phyloP scores from a whole-genome alignment of 2,329 filamentous ascomycete genomes.

The Boeremia lycopersici region DNA sequence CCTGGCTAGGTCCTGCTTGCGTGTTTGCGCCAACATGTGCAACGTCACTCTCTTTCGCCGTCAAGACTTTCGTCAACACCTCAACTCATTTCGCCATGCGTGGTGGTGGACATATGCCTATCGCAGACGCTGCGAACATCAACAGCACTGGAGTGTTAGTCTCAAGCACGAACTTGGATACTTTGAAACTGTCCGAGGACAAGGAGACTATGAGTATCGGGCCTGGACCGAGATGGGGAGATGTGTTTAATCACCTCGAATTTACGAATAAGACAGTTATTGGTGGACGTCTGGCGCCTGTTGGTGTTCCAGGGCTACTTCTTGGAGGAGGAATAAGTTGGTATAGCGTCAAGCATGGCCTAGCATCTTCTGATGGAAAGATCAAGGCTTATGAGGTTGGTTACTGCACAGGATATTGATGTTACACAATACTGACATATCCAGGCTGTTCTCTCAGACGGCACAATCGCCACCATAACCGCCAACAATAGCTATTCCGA shows the following conservation, averaged over 20 bases:
- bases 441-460: constrained; percentile 29
- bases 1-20: constrained; percentile 25
- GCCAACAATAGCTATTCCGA: constrained; percentile 27
- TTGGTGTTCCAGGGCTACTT: constrained; percentile 37
- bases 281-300: constrained; percentile 33
- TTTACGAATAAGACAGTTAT: constrained; percentile 25
- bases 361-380: constrained; percentile 17
- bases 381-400: constrained; percentile 21
- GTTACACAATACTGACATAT: background rate
- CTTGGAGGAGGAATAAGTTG: constrained; percentile 34
- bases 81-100: constrained; percentile 29
- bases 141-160: constrained; percentile 26
- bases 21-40: constrained; percentile 23
- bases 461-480: constrained; percentile 26
- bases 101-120: constrained; percentile 34
- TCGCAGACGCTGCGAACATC: constrained; percentile 26
- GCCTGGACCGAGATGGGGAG: constrained; percentile 37
- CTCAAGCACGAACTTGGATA: constrained; percentile 27
- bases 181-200: constrained; percentile 30
- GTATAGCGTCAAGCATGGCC: constrained; percentile 18
- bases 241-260: constrained; percentile 36
- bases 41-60: constrained; percentile 23
- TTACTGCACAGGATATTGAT: background rate
- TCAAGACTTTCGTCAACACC: constrained; percentile 18
- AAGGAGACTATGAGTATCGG: constrained; percentile 32